Base-by-base conservation (phyloP, 768 basidiomycete species). In the Hydnum rufescens region DNA sequence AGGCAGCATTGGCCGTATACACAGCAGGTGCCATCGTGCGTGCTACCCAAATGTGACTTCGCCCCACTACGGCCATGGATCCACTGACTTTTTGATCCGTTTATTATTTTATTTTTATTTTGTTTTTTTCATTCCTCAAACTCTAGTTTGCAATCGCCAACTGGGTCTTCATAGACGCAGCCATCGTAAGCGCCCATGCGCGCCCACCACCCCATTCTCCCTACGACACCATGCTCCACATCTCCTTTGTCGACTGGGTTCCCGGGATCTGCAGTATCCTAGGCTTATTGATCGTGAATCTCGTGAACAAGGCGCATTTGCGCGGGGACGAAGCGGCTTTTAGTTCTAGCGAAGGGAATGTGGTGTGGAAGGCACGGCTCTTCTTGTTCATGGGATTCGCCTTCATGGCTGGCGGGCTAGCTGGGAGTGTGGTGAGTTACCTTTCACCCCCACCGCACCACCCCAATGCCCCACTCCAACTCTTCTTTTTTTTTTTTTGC, bases 191-290 rank as follows among this genome's bases (percentile, higher is more conserved):
- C 5, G 77, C 83, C 2, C 86, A 93, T 60, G 86, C 88, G 0
- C 76, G 75, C 51, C 67, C 84, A 1, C 83, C 86, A 2, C 75
- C 75, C 57, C 80, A 76, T 34, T 72, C 78, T 3, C 81, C 82
- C 2, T 72, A 80, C 58, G 71, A 77, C 50, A 74, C 77, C 0
- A 70, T 76, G 1, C 77, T 83, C 8, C 88, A 88, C 60, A 85
- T 99, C 63, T 69, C 74, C 8, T 95, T 96, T 63, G 78, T 88
- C 52, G 95, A 97, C 70, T 99, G 95, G 95, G 70, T 95, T n/a
- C 89, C 93, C 0, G 93, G 92, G 22, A 77, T 97, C 59, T 89
- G 82, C 66, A 88, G 87, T 4, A 74, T 95, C 29, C 67, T 97
- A 8, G 95, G 93, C 19, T 89, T 92, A 73, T 66, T 96, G 57